These are phyloP conservation scores for Eragrostis nindensis DNA, from an alignment of 176 grass and related monocot genomes.

Conservation along the genomic window DNA sequence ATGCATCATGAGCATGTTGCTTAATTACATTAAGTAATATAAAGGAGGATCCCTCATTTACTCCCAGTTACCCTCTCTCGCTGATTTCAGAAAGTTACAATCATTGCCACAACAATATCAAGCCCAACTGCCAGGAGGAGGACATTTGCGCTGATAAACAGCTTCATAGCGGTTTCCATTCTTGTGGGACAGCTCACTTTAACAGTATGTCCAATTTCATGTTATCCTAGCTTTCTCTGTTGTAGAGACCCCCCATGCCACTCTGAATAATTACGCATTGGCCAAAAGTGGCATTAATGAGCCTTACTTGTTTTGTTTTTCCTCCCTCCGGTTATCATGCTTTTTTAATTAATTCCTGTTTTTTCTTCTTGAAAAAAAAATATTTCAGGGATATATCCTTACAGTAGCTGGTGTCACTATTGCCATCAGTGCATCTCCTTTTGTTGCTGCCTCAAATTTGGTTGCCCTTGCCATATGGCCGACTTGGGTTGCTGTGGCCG, in stretches of 20 bases:
- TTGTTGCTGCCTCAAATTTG: conserved; percentile 76
- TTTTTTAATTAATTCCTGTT: conserved; percentile 18
- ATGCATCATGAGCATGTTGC: not conserved
- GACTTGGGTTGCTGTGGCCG: conserved; percentile 81
- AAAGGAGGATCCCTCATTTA: not conserved
- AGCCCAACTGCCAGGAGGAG: conserved; percentile 74
- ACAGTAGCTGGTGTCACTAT: conserved; percentile 83
- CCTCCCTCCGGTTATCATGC: not conserved
- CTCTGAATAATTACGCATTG: not conserved
- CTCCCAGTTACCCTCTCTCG: not conserved
- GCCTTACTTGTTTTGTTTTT: not conserved
- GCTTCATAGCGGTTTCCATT: conserved; percentile 95
- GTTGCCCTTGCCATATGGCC: conserved; percentile 86
- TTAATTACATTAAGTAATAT: not conserved
- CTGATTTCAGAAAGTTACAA: conserved; percentile 86
- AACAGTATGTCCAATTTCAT: conserved; percentile 56
- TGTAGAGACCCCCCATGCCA: not conserved
- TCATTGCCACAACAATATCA: conserved; percentile 76
- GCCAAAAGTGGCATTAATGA: not conserved
- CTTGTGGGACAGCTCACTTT: conserved; percentile 93
- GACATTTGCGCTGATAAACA: conserved; percentile 94
- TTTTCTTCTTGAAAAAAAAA: conserved; percentile 5
- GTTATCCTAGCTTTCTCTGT: not conserved
- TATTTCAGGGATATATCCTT: conserved; percentile 79
- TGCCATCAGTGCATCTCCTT: conserved; percentile 81